Evolutionary conservation across 129 eudicot genomes (phyloP).

Genomic region (Helianthus annuus): DNA sequence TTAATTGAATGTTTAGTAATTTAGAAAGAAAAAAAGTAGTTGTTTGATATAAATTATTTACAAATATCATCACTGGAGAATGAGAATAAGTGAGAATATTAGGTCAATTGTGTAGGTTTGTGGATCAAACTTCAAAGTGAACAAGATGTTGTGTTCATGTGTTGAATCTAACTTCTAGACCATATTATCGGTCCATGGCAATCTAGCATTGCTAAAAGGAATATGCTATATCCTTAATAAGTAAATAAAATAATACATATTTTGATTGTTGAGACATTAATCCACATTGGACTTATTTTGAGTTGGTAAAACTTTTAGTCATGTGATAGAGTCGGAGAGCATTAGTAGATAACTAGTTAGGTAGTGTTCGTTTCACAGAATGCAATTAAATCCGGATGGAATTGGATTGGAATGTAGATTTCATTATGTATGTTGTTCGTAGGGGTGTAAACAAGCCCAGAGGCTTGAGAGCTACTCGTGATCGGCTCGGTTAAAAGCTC

Average conservation of each 20-base stretch:
- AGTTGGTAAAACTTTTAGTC: conserved; percentile 11
- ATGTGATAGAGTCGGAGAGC: background rate
- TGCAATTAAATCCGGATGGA: no score
- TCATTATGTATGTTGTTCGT: no score
- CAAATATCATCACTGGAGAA: conserved; percentile 4
- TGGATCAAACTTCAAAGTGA: background rate
- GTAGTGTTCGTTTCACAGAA: no score
- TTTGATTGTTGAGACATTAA: background rate
- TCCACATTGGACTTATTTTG: conserved; percentile 6
- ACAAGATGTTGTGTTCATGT: background rate
- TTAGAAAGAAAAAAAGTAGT: no score
- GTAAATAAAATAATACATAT: background rate
- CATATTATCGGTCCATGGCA: conserved; percentile 5
- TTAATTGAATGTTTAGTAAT: no score
- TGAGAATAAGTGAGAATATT: background rate
- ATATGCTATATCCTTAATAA: background rate
- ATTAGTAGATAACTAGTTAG: background rate
- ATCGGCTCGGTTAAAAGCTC: no score
- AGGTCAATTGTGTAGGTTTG: conserved; percentile 18
- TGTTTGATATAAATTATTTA: conserved; percentile 8
- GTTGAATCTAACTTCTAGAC: background rate
- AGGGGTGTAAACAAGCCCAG: no score
- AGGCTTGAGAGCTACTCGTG: no score
- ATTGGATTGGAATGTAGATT: no score
- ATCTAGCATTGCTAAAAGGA: background rate